These are phyloP conservation scores for Populus simonii DNA, from an alignment of 345 rosid genomes.

Conservation along the genomic window DNA sequence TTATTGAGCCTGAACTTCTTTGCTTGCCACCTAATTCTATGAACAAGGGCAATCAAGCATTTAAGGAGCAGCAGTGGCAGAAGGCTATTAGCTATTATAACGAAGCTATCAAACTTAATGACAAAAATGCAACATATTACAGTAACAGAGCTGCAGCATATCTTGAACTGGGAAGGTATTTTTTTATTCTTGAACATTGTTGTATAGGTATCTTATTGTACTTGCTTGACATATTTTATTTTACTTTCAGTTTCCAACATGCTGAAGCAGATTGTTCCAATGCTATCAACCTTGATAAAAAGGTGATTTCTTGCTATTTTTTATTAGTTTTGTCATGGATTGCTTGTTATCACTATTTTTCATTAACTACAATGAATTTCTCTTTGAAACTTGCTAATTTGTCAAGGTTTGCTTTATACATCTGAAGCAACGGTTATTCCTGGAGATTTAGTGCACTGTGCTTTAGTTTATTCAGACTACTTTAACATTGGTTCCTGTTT, in stretches of 20 bases:
- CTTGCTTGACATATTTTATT: conserved; percentile 13
- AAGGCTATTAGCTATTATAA: conserved; percentile 78
- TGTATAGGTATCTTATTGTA: not conserved
- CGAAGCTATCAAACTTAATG: conserved; percentile 81
- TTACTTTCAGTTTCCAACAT: conserved; percentile 63
- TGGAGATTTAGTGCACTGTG: not conserved
- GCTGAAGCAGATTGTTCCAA: conserved; percentile 86
- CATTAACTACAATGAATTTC: not conserved
- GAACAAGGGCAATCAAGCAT: conserved; percentile 86
- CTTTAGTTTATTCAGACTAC: not conserved
- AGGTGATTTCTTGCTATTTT: conserved; percentile 46
- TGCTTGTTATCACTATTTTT: not conserved
- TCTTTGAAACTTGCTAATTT: not conserved
- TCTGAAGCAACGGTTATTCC: not conserved
- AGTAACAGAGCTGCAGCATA: conserved; percentile 97
- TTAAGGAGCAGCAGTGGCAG: conserved; percentile 78
- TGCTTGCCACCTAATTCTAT: not conserved
- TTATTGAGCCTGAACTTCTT: no score
- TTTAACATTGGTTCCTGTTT: not conserved
- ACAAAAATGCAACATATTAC: conserved; percentile 81
- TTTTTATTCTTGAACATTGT: conserved; percentile 1
- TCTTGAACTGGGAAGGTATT: conserved; percentile 74
- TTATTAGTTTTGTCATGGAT: not conserved
- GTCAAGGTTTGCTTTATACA: not conserved
- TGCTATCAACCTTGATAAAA: conserved; percentile 82